Evolutionary conservation across 208 protist genomes (phyloP), one percentile per base, ranked within the genome.

Genomic region (Crithidia fasciculata): DNA sequence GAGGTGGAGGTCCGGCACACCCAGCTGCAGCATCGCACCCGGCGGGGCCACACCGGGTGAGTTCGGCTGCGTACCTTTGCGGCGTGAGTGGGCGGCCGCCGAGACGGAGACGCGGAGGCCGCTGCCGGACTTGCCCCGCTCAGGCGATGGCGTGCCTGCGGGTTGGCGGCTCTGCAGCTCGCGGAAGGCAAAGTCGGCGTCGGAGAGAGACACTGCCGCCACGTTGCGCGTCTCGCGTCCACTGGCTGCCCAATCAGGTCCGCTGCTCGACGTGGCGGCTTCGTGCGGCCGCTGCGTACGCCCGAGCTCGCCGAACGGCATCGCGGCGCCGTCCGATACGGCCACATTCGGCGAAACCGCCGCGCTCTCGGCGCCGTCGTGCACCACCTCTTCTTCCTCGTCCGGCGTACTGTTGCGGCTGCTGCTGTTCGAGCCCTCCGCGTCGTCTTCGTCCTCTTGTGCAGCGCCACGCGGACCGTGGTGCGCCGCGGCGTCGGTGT

Each of bases 211-310:
- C 18, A 61, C 53, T 2, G 19, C 54, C 0, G 65, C 53, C 16
- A 15, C 53, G 65, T 18, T 70, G 43, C 41, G 40, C 65, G 4
- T 45, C 40, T 61, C 65, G 2, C 39, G 10, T 39, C 49, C 53
- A 40, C 53, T 70, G 18, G 41, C 65, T n/a, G 57, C 56, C 28
- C 28, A 28, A 19, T 43, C 36, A 4, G 55, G 13, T 13, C 19
- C 45, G 47, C 6, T 59, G 43, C 44, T 37, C 7, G 58, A 41
- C 59, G n/a, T 13, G 44, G 47, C 39, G 8, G 41, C 45, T n/a
- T 61, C 61, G 15, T 63, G 44, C 3, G 57, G 69, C 2, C 56
- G 61, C 49, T 72, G 66, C 8, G 69, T 79, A 53, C 69, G 53
- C 12, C 65, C 53, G 15, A 78, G 56, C 19, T 43, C 64, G 43